A percentile compares a stretch with the other conserved stretches of the same genome.
These are phyloP conservation scores for Boletellus ananas DNA, from an alignment of 768 basidiomycete species.

Conservation along the genomic window DNA sequence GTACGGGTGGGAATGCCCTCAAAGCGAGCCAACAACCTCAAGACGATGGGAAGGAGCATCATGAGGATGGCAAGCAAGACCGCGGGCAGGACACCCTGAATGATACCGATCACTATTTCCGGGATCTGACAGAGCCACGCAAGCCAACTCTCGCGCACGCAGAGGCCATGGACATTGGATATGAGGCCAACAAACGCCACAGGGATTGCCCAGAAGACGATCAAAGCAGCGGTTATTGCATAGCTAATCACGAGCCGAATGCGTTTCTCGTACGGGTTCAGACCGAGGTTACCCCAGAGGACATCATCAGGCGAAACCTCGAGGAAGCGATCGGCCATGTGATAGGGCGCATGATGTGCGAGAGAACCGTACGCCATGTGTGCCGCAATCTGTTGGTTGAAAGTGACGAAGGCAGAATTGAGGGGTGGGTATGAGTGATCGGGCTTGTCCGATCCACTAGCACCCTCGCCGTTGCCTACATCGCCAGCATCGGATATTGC, in stretches of 20 bases:
- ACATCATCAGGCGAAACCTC: conserved; percentile 88
- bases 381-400: conserved; percentile 89
- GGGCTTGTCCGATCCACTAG: conserved; percentile 6
- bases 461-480: conserved; percentile 8
- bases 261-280: conserved; percentile 87
- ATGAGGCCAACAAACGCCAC: conserved; percentile 83
- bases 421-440: conserved; percentile 50
- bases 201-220: conserved; percentile 87
- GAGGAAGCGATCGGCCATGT: conserved; percentile 71
- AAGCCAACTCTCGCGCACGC: conserved; percentile 63
- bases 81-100: conserved; percentile 86
- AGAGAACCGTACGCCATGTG: conserved; percentile 79
- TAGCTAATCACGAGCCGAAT: conserved; percentile 66
- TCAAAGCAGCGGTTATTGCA: conserved; percentile 70
- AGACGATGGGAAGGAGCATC: conserved; percentile 81
- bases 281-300: conserved; percentile 83
- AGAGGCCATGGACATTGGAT: conserved; percentile 75
- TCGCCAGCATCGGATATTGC: conserved; percentile 16
- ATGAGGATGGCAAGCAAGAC: conserved; percentile 86
- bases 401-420: conserved; percentile 82
- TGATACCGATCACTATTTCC: conserved; percentile 65
- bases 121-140: conserved; percentile 81
- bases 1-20: conserved; percentile 88
- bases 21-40: conserved; percentile 75
- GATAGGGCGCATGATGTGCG: conserved; percentile 76